A percentile compares a stretch with the other conserved stretches of the same genome.
These are phyloP conservation scores for Arctium lappa DNA, from an alignment of 129 eudicot species.

Conservation along the genomic window DNA sequence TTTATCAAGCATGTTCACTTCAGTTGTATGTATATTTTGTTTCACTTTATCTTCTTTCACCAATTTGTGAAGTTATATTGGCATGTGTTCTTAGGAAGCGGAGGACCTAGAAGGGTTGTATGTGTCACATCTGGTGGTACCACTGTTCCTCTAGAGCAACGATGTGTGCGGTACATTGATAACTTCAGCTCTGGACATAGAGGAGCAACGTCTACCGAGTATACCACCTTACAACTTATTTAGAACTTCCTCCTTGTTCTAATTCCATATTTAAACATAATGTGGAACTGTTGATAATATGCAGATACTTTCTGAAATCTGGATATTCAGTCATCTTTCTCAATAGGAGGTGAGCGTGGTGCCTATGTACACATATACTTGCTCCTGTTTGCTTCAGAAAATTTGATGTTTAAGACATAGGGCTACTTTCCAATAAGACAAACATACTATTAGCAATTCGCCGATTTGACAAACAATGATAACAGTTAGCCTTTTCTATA, in stretches of 20 bases:
- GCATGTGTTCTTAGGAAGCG: conserved; percentile 37
- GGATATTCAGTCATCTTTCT: conserved; percentile 91
- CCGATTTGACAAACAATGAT: conserved; percentile 4
- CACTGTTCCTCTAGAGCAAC: conserved; percentile 91
- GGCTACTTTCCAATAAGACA: neutral
- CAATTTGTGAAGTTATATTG: neutral
- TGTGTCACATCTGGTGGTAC: conserved; percentile 98
- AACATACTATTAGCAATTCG: neutral
- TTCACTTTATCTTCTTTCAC: neutral
- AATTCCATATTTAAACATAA: neutral
- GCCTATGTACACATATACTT: neutral
- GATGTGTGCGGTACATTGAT: conserved; percentile 97
- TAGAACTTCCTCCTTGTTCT: neutral
- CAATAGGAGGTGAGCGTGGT: conserved; percentile 55
- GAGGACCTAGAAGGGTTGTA: conserved; percentile 57
- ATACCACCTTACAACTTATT: conserved; percentile 14
- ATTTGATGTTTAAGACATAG: conserved; percentile 2
- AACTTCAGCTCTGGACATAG: conserved; percentile 98
- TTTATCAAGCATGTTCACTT: conserved; percentile 47
- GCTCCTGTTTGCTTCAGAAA: neutral
- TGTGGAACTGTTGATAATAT: conserved; percentile 12
- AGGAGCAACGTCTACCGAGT: conserved; percentile 99
- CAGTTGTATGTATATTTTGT: neutral
- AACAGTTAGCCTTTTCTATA: neutral
- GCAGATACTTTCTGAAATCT: conserved; percentile 81